These are phyloP conservation scores for Cystobasidium ongulense DNA, from an alignment of 768 basidiomycete genomes.

Conservation along the genomic window DNA sequence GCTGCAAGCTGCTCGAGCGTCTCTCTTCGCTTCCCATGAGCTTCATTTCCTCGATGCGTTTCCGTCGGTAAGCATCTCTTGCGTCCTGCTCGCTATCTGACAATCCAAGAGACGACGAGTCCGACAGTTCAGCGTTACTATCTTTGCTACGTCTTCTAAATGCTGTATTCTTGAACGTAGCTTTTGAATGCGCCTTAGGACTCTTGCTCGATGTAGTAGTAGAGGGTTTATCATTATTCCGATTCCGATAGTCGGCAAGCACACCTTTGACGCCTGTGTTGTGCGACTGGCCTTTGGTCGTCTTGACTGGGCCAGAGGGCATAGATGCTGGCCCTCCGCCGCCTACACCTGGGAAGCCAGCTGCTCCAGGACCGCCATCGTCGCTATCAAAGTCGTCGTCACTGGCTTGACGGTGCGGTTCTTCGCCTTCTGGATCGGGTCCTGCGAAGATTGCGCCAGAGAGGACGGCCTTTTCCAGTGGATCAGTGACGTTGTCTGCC, in stretches of 20 bases:
- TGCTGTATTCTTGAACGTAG: neutral
- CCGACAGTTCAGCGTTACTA: neutral
- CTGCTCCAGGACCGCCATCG: neutral
- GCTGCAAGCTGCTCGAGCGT: neutral
- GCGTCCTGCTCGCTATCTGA: slow-evolving; percentile 33
- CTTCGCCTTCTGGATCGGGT: slow-evolving; percentile 19
- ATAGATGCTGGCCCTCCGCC: neutral
- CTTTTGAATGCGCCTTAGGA: neutral
- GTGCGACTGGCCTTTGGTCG: slow-evolving; percentile 14
- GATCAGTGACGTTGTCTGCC: slow-evolving; percentile 29
- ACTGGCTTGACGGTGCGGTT: neutral
- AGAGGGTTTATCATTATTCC: neutral
- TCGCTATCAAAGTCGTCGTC: slow-evolving; percentile 15
- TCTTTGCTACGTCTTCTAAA: neutral
- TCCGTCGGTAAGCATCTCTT: slow-evolving; percentile 20
- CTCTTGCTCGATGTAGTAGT: neutral
- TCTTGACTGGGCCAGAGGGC: neutral
- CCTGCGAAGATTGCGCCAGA: slow-evolving; percentile 30
- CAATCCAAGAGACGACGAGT: neutral
- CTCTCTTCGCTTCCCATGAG: slow-evolving; percentile 29
- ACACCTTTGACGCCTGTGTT: slow-evolving; percentile 43
- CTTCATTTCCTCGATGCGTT: slow-evolving; percentile 36
- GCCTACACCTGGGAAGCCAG: neutral
- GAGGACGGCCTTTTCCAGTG: slow-evolving; percentile 31
- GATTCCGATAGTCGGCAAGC: slow-evolving; percentile 36